phyloP scores from a whole-genome alignment of 2,329 filamentous ascomycete genomes.

The Ophiostoma sp. region DNA sequence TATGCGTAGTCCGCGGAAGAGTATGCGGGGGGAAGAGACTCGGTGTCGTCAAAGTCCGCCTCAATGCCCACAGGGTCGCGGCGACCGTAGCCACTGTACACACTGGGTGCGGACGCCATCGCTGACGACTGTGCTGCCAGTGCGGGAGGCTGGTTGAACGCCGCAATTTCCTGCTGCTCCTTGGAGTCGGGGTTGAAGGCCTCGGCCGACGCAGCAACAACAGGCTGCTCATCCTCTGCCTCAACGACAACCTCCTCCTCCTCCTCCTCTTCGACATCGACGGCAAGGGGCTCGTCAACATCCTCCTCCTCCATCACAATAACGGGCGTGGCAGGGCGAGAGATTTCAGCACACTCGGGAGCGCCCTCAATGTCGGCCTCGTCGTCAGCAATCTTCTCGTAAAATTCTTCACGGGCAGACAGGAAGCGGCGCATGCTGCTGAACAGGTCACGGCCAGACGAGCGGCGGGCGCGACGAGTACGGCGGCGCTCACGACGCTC shows the following conservation, averaged over 20 bases:
- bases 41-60: slow-evolving; percentile 32
- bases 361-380: slow-evolving; percentile 34
- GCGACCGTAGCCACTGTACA: slow-evolving; percentile 19
- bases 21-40: slow-evolving; percentile 43
- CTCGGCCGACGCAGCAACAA: not conserved
- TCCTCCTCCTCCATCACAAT: slow-evolving; percentile 28
- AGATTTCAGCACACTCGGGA: slow-evolving; percentile 17
- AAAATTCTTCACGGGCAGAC: not conserved
- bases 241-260: not conserved
- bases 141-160: slow-evolving; percentile 14
- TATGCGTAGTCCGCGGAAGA: slow-evolving; percentile 31
- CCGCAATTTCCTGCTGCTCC: slow-evolving; percentile 1
- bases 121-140: slow-evolving; percentile 21
- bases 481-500: slow-evolving; percentile 30
- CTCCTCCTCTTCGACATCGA: not conserved
- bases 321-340: slow-evolving; percentile 24
- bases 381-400: slow-evolving; percentile 23
- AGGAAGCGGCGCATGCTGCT: slow-evolving; percentile 26
- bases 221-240: not conserved
- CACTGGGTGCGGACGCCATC: slow-evolving; percentile 16
- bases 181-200: not conserved
- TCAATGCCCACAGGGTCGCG: slow-evolving; percentile 19
- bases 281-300: slow-evolving; percentile 24
- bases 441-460: slow-evolving; percentile 34
- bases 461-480: slow-evolving; percentile 22